These are phyloP conservation scores for Cotoneaster glaucophyllus DNA, from an alignment of 306 rosid species.

Conservation along the genomic window DNA sequence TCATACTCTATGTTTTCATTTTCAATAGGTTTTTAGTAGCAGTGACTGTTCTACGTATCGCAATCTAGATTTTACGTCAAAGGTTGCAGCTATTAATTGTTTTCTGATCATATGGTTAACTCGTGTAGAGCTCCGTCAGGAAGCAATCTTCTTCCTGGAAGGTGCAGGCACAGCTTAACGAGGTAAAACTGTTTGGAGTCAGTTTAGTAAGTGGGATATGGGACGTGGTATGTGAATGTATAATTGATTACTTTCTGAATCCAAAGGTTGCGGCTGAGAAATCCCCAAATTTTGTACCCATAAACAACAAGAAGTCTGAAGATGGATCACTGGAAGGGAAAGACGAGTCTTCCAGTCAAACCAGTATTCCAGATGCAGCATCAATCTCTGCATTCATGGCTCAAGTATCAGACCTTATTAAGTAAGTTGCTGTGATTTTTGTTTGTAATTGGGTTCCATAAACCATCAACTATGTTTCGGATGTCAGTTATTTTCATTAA, in stretches of 20 bases:
- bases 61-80: not conserved
- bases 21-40: not conserved
- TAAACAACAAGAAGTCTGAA: slow-evolving; percentile 28
- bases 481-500: not conserved
- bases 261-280: slow-evolving; percentile 42
- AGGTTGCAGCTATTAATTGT: not conserved
- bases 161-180: slow-evolving; percentile 39
- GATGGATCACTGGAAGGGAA: slow-evolving; percentile 30
- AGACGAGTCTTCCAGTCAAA: slow-evolving; percentile 28
- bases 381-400: slow-evolving; percentile 61
- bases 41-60: not conserved
- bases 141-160: slow-evolving; percentile 39
- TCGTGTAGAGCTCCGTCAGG: slow-evolving; percentile 41
- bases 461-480: not conserved
- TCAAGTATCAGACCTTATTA: slow-evolving; percentile 78
- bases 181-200: slow-evolving; percentile 26
- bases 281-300: slow-evolving; percentile 61
- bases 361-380: slow-evolving; percentile 33
- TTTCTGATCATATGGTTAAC: slow-evolving; percentile 15
- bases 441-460: not conserved
- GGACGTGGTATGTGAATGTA: not conserved
- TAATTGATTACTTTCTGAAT: slow-evolving; percentile 12
- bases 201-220: not conserved
- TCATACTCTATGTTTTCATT: not conserved
- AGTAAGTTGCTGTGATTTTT: slow-evolving; percentile 39